Evolutionary conservation across 163 green algal genomes (phyloP), one percentile per base, ranked within the genome.

Genomic region (Coccomyxa subellipsoidea): DNA sequence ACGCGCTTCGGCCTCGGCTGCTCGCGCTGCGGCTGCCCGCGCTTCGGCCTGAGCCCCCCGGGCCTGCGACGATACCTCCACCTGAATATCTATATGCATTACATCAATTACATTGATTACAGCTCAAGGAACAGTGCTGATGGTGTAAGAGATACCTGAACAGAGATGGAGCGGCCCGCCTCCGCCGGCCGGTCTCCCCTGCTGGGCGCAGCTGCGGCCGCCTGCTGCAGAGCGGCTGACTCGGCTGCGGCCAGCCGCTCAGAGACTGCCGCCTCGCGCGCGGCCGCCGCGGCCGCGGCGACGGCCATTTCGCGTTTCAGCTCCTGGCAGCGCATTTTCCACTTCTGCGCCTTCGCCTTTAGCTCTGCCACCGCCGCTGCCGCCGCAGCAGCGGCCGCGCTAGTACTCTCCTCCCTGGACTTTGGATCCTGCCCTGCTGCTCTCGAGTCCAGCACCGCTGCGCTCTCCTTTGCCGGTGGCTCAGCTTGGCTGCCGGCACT

Each of bases 321-420:
- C 27, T 84, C 75, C 18, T 71, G 38, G 66, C 79, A 87, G 27
- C 83, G 75, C 8, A 15, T 27, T 47, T 87, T 87, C 83, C 79
- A 87, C 59, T 84, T 87, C 6, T 80, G 66, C 18, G 37, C 37
- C 73, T 79, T 79, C 21, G 36, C 37, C 36, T 59, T 36, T 18
- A 36, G 31, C 18, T 32, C 37, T 37, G 23, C 37, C 36, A 36
- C 37, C 21, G 37, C 73, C 12, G 73, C 73, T 59, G 73, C 32
- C 9, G 32, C 34, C 36, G 71, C 71, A 10, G 66, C 66, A 18
- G n/a, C 3, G 8, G 66, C 66, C n/a, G 21, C 7, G 29, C 29
- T 6, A 18, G 27, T 73, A 23, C 66, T 8, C 47, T 59, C 47
- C 47, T 59, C 5, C 4, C 23, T 59, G 3, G 21, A 12, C 15